Evolutionary conservation across 768 basidiomycete genomes (phyloP).

Genomic region (Mycena vulgaris): DNA sequence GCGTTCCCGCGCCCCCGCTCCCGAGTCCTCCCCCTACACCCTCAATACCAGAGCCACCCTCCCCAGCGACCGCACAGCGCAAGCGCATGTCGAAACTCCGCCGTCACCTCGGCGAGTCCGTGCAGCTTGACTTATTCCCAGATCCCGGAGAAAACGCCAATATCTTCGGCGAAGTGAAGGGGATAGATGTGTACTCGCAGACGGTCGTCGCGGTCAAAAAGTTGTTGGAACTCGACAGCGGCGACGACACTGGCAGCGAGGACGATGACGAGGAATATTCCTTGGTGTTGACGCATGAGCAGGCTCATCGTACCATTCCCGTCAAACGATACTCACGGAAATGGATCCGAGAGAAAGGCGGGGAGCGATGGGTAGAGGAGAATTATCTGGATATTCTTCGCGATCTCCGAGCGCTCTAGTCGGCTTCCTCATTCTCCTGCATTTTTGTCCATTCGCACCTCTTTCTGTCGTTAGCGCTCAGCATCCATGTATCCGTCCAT

Average conservation of each 20-base stretch:
- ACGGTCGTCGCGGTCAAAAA: constrained; percentile 29
- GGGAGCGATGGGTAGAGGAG: constrained; percentile 75
- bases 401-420: constrained; percentile 50
- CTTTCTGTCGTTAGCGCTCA: not conserved
- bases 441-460: not conserved
- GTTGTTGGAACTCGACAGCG: constrained; percentile 29
- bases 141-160: not conserved
- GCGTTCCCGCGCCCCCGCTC: not conserved
- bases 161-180: not conserved
- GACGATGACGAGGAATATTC: constrained; percentile 35
- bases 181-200: constrained; percentile 19
- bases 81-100: constrained; percentile 50
- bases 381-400: constrained; percentile 77
- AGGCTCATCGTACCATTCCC: constrained; percentile 19
- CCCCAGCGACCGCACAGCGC: constrained; percentile 48
- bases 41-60: constrained; percentile 38
- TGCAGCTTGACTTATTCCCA: constrained; percentile 43
- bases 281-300: constrained; percentile 34
- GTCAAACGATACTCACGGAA: constrained; percentile 46
- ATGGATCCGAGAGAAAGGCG: constrained; percentile 59
- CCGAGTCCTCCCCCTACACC: constrained; percentile 21
- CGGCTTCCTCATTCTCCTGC: not conserved
- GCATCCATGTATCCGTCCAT: not conserved
- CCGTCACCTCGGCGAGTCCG: constrained; percentile 51
- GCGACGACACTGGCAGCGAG: constrained; percentile 34